phyloP scores from a whole-genome alignment of 2,329 filamentous ascomycete species.

The Rosellinia necatrix region DNA sequence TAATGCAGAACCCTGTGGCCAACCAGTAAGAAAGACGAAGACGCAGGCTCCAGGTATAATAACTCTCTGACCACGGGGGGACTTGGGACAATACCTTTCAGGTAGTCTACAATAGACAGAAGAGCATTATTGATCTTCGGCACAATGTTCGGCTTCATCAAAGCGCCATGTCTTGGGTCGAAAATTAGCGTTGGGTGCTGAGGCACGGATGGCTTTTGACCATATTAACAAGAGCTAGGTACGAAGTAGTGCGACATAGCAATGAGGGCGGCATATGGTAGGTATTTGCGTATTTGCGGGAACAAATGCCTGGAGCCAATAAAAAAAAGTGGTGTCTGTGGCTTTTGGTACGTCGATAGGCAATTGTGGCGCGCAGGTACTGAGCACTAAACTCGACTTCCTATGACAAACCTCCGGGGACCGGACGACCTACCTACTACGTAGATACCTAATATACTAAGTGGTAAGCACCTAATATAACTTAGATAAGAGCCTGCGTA shows the following conservation, averaged over 20 bases:
- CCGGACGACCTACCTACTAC: too few relatives aligned
- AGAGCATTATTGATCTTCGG: conserved; percentile 26
- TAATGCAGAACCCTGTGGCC: conserved; percentile 19
- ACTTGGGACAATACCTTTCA: conserved; percentile 10
- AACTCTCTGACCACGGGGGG: too few relatives aligned
- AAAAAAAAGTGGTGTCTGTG: background rate
- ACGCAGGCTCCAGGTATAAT: too few relatives aligned
- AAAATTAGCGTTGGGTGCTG: background rate
- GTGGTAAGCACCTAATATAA: too few relatives aligned
- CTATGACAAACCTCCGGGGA: too few relatives aligned
- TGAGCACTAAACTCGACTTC: too few relatives aligned
- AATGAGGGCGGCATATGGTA: background rate
- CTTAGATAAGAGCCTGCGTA: too few relatives aligned
- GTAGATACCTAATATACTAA: too few relatives aligned
- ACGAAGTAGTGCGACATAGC: background rate
- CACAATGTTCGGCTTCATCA: conserved; percentile 29
- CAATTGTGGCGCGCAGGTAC: too few relatives aligned
- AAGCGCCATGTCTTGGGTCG: conserved; percentile 33
- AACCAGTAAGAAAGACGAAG: conserved; percentile 15
- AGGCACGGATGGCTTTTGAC: background rate
- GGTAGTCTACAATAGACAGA: conserved; percentile 3
- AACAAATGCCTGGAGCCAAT: conserved; percentile 20
- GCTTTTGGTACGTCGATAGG: too few relatives aligned
- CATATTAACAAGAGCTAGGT: conserved; percentile 1
- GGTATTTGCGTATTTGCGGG: background rate